A percentile compares a stretch with the other conserved stretches of the same genome.
phyloP scores from a whole-genome alignment of 176 grass and related monocot species.

The Aegilops longissima region DNA sequence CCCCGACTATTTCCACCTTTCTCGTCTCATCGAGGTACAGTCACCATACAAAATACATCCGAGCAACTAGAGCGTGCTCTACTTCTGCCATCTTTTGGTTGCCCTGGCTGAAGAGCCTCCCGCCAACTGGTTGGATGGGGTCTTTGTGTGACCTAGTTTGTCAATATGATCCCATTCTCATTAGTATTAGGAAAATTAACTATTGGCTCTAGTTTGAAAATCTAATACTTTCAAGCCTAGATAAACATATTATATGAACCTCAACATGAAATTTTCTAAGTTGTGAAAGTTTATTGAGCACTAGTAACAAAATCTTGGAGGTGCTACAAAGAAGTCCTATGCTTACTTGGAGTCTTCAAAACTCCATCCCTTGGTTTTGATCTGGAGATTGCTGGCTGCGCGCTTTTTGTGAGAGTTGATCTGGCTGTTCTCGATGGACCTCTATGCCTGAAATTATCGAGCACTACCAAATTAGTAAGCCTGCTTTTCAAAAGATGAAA shows the following conservation, averaged over 20 bases:
- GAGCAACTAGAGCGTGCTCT: not conserved
- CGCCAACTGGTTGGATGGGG: slow-evolving; percentile 18
- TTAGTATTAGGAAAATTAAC: slow-evolving; percentile 24
- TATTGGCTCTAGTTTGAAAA: not conserved
- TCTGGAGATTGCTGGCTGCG: slow-evolving; percentile 37
- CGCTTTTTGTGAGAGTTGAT: slow-evolving; percentile 58
- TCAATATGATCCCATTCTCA: not conserved
- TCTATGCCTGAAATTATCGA: slow-evolving; percentile 50
- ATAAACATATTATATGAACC: not conserved
- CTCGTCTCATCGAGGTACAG: not conserved
- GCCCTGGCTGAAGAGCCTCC: slow-evolving; percentile 40
- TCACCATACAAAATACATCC: not conserved
- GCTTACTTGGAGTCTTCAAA: slow-evolving; percentile 55
- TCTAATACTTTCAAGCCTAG: not conserved
- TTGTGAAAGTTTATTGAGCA: not conserved
- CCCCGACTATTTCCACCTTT: slow-evolving; percentile 12
- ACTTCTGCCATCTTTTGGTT: slow-evolving; percentile 54
- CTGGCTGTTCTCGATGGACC: slow-evolving; percentile 43
- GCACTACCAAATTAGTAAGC: slow-evolving; percentile 10
- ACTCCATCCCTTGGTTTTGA: slow-evolving; percentile 62
- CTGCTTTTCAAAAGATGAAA: slow-evolving; percentile 3
- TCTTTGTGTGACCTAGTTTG: slow-evolving; percentile 41
- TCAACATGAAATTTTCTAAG: not conserved
- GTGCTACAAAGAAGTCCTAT: slow-evolving; percentile 32
- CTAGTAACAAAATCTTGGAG: slow-evolving; percentile 2